A percentile compares a stretch with the other conserved stretches of the same genome.
Evolutionary conservation across 148 eudicot genomes (phyloP).

Genomic region (Polygonum aviculare): DNA sequence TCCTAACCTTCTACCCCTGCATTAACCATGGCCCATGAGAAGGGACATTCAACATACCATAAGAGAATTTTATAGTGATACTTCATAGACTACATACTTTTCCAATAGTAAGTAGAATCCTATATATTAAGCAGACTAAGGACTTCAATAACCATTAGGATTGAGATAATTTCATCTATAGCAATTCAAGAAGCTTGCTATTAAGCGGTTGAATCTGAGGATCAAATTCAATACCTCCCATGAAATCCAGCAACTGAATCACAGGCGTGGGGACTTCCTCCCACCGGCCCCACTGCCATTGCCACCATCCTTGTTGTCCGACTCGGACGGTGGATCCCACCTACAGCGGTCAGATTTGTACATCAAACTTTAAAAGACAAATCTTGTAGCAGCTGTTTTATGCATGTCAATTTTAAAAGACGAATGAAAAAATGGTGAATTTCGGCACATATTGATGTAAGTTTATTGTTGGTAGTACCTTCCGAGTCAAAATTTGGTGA

Average conservation of each 20-base stretch:
- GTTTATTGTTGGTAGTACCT: slow-evolving; percentile 25
- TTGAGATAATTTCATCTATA: too few species aligned
- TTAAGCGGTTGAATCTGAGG: too few species aligned
- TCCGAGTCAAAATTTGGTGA: slow-evolving; percentile 38
- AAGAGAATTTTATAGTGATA: neutral
- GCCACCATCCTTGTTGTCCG: too few species aligned
- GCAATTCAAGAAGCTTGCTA: too few species aligned
- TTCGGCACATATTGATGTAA: neutral
- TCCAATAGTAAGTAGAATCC: neutral
- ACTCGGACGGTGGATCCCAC: too few species aligned
- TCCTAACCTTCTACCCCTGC: slow-evolving; percentile 33
- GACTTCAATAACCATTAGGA: too few species aligned
- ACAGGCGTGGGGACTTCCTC: too few species aligned
- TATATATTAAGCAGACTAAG: too few species aligned
- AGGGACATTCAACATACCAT: neutral
- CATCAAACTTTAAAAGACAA: neutral
- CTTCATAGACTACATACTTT: neutral
- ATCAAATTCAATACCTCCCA: too few species aligned
- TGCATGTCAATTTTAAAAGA: neutral
- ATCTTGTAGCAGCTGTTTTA: neutral
- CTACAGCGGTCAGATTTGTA: too few species aligned
- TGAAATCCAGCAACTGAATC: too few species aligned
- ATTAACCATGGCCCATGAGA: neutral
- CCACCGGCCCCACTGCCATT: too few species aligned
- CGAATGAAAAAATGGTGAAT: neutral